Percentiles rank a stretch among this genome's conserved stretches.
phyloP scores from a whole-genome alignment of 2,329 filamentous ascomycete species.

The Trichoderma harzianum region DNA sequence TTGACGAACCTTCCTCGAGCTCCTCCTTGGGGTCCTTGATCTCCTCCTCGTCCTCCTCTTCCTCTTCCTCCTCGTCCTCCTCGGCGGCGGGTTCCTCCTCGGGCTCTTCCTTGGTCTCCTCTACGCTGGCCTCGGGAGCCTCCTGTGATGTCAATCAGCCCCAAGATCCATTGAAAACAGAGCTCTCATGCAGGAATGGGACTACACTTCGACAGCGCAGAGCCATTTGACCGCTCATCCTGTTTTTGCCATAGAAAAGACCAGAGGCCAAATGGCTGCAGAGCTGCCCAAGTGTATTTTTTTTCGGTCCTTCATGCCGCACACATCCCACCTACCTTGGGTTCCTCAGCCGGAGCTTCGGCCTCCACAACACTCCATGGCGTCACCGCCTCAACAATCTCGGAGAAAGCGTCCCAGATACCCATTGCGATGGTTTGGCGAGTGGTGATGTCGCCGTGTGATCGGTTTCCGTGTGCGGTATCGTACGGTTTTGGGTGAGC shows the following conservation, averaged over 20 bases:
- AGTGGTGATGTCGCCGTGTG: constrained; percentile 38
- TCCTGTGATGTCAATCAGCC: constrained; percentile 27
- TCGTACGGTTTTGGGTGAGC: constrained; percentile 29
- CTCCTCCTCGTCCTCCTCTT: constrained; percentile 76
- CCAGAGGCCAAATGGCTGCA: constrained; percentile 1
- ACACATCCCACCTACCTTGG: constrained; percentile 44
- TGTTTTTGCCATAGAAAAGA: background rate
- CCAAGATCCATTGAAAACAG: background rate
- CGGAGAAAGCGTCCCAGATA: constrained; percentile 63
- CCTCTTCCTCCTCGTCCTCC: constrained; percentile 61
- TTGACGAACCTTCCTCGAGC: constrained; percentile 80
- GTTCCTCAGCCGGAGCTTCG: constrained; percentile 65
- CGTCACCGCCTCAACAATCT: constrained; percentile 62
- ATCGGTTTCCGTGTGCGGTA: constrained; percentile 35
- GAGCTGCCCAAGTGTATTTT: constrained; percentile 6
- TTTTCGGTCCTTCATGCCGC: background rate
- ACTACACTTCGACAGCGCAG: background rate
- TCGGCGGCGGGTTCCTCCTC: constrained; percentile 50
- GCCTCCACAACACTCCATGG: constrained; percentile 64
- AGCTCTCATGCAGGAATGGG: background rate
- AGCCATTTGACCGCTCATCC: background rate
- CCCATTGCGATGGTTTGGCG: constrained; percentile 51
- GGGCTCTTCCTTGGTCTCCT: constrained; percentile 46
- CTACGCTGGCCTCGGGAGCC: constrained; percentile 34
- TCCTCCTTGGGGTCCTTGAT: constrained; percentile 84